Base-by-base conservation (phyloP, 2,329 filamentous ascomycete genomes). In the Tolypocladium tundrense region DNA sequence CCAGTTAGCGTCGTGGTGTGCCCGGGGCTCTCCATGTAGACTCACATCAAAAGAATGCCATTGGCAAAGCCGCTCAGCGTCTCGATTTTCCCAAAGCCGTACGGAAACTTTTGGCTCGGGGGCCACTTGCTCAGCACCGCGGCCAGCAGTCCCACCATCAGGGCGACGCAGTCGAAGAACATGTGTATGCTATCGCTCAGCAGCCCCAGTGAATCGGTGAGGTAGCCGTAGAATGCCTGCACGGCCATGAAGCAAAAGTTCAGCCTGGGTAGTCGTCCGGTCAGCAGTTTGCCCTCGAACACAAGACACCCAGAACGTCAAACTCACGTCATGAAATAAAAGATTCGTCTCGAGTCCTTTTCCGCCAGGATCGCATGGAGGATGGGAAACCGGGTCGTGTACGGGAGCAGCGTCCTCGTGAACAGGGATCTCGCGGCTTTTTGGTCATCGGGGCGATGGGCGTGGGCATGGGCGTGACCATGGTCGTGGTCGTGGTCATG, bases 121-220 rank as follows among this genome's bases (percentile, higher is more conserved):
- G 92, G 91, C 92, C 94, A 97, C 73, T 97, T 97, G 73, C 90
- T 94, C 78, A 96, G 90, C 7, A 99, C 91, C 1, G 93, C 88
- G 35, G 94, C 94, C 65, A 93, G 88, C 11, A 99, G 79, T 13
- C 94, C 94, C 41, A 99, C 91, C 1, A 90, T 84, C 35, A 99
- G 81, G 24, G 93, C 94, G 41, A 97, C 86, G 65, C 94, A 99
- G 73, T 99, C 94, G 66, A 99, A 97, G 68, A 99, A 93, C 94
- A 99, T 99, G 74, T 99, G 94, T 62, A 99, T 94, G 67, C 92
- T 97, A 73, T 99, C 94, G 64, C 91, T 96, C 21, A 99, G 83
- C n/a, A 99, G 80, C 3, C 94, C 94, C 6, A 99, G 77, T 0
- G 94, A 99, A 64, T 96, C 92, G 4, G 91, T 97, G 13, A 94